Evolutionary conservation across 352 stramenopile genomes (phyloP).

Genomic region (Globisporangium irregulare): DNA sequence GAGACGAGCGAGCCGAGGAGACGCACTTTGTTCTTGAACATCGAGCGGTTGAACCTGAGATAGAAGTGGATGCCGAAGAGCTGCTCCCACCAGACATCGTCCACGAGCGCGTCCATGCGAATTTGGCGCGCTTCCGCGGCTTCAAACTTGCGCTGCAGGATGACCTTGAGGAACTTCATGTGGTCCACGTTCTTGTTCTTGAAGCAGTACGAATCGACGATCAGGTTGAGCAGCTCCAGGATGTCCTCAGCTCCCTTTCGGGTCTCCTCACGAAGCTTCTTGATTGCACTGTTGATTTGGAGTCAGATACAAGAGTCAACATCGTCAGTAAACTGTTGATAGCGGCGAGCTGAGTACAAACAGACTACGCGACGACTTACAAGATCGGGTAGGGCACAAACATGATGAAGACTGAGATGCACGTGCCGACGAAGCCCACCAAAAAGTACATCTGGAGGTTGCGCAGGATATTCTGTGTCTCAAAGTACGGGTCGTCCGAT

Average conservation of each 20-base stretch:
- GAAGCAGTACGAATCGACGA: conserved; percentile 85
- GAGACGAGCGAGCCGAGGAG: conserved; percentile 63
- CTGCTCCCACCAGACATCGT: conserved; percentile 83
- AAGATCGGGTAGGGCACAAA: conserved; percentile 79
- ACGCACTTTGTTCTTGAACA: conserved; percentile 63
- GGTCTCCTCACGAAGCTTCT: conserved; percentile 48
- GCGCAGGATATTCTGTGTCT: conserved; percentile 60
- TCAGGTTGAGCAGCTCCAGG: conserved; percentile 72
- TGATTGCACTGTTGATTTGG: conserved; percentile 41
- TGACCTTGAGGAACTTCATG: conserved; percentile 79
- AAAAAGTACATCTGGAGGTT: conserved; percentile 78
- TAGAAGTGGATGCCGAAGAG: conserved; percentile 62
- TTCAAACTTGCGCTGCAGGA: conserved; percentile 72
- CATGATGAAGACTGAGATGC: conserved; percentile 71
- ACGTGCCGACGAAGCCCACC: conserved; percentile 62
- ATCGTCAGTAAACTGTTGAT: background rate
- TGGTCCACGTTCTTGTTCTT: conserved; percentile 84
- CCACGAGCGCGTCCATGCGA: conserved; percentile 54
- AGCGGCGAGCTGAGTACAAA: too few species aligned
- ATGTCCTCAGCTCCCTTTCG: conserved; percentile 48
- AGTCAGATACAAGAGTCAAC: too few species aligned
- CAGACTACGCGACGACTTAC: conserved; percentile 28
- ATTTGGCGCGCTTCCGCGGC: conserved; percentile 39
- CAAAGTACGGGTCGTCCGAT: conserved; percentile 41
- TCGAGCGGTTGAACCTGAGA: conserved; percentile 70